These are phyloP conservation scores for Mycena indigotica DNA, from an alignment of 768 basidiomycete genomes.

Conservation along the genomic window DNA sequence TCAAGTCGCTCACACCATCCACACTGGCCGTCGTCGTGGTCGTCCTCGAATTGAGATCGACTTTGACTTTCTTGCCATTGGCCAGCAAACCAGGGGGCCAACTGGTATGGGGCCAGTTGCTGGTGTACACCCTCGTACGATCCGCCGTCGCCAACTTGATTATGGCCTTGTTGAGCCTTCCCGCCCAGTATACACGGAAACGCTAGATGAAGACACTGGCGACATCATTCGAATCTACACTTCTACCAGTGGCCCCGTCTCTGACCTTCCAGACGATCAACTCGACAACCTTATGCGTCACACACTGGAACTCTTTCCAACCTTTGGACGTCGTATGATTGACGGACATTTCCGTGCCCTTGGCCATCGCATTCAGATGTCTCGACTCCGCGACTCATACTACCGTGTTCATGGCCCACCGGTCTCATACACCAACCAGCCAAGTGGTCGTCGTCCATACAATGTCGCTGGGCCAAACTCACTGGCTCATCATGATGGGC, in stretches of 20 bases:
- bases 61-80: slow-evolving; percentile 22
- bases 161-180: slow-evolving; percentile 13
- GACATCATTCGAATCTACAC: neutral
- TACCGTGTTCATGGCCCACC: neutral
- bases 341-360: slow-evolving; percentile 23
- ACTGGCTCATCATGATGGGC: slow-evolving; percentile 42
- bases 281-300: slow-evolving; percentile 25
- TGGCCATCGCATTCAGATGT: slow-evolving; percentile 25
- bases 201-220: neutral
- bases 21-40: slow-evolving; percentile 25
- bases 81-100: slow-evolving; percentile 26
- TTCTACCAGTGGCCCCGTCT: slow-evolving; percentile 4
- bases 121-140: slow-evolving; percentile 22
- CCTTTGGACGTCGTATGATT: slow-evolving; percentile 30
- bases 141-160: slow-evolving; percentile 23
- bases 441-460: slow-evolving; percentile 28
- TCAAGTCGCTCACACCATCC: neutral
- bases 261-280: slow-evolving; percentile 26
- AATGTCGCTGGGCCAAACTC: slow-evolving; percentile 38
- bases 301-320: slow-evolving; percentile 29
- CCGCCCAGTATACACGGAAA: slow-evolving; percentile 11
- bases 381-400: slow-evolving; percentile 21
- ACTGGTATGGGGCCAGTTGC: slow-evolving; percentile 23
- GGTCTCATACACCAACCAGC: slow-evolving; percentile 30
- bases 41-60: slow-evolving; percentile 31